Percentiles rank a stretch among this genome's conserved stretches.
These are phyloP conservation scores for Lactifluus subvellereus DNA, from an alignment of 768 basidiomycete species.

Conservation along the genomic window DNA sequence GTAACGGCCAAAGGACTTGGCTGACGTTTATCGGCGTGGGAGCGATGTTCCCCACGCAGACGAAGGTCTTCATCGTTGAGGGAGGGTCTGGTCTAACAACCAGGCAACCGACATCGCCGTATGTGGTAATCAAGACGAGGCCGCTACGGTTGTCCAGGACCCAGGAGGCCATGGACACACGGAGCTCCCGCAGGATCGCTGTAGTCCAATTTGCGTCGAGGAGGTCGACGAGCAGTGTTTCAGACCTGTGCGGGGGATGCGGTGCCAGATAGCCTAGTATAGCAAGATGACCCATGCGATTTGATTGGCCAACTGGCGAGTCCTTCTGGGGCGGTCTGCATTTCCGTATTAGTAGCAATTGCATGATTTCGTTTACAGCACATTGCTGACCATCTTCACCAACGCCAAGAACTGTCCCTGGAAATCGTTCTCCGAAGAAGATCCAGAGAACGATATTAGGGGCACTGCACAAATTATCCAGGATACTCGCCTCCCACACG, in stretches of 20 bases:
- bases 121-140: conserved; percentile 7
- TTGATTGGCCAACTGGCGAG: conserved; percentile 9
- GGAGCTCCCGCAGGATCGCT: conserved; percentile 10
- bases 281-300: conserved; percentile 13
- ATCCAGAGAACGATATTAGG: not conserved
- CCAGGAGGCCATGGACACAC: conserved; percentile 18
- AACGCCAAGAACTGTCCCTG: conserved; percentile 11
- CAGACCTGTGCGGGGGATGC: conserved; percentile 17
- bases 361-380: not conserved
- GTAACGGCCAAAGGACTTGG: not conserved
- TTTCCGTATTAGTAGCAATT: not conserved
- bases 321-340: conserved; percentile 10
- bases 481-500: conserved; percentile 1
- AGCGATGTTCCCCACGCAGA: not conserved
- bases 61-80: conserved; percentile 11
- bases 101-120: conserved; percentile 14
- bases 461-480: too few species aligned
- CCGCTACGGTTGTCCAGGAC: conserved; percentile 5
- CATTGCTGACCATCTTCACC: conserved; percentile 3
- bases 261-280: conserved; percentile 12
- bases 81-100: not conserved
- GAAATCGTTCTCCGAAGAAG: conserved; percentile 15
- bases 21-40: not conserved
- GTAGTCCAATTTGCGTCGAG: conserved; percentile 8
- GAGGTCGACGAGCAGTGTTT: conserved; percentile 13